These are phyloP conservation scores for Nelumbo lutea DNA, from an alignment of 164 flowering plant genomes.

Conservation along the genomic window DNA sequence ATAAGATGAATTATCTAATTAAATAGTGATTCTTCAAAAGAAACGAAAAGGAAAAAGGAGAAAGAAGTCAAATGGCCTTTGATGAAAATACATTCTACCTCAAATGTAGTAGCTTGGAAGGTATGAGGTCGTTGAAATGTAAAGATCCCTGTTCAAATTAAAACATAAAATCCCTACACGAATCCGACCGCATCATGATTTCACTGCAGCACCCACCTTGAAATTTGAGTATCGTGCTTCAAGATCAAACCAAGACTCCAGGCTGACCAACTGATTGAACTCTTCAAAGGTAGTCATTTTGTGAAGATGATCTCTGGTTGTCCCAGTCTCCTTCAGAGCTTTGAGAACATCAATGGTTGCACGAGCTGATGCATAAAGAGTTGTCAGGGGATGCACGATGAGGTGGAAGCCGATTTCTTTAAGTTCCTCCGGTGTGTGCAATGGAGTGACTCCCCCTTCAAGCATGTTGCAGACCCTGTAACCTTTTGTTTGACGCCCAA, in stretches of 20 bases:
- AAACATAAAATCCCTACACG: too few relatives aligned
- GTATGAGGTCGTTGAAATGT: too few relatives aligned
- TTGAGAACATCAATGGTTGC: constrained; percentile 20
- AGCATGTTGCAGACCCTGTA: constrained; percentile 26
- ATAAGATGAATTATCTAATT: too few relatives aligned
- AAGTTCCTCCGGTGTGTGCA: constrained; percentile 31
- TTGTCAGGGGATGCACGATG: constrained; percentile 19
- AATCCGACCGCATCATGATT: not conserved
- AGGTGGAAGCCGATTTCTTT: constrained; percentile 27
- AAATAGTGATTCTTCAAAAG: too few relatives aligned
- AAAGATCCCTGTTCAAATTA: too few relatives aligned
- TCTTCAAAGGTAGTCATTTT: constrained; percentile 26
- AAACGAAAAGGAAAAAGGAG: too few relatives aligned
- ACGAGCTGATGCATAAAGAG: constrained; percentile 25
- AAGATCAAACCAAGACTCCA: constrained; percentile 25
- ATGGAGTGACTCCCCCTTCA: constrained; percentile 32
- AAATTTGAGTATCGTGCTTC: constrained; percentile 16
- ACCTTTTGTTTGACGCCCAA: constrained; percentile 8
- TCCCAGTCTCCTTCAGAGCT: constrained; percentile 22
- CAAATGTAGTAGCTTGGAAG: too few relatives aligned
- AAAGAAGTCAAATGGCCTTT: too few relatives aligned
- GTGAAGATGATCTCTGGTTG: constrained; percentile 19
- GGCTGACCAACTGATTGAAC: constrained; percentile 20
- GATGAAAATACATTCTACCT: too few relatives aligned
- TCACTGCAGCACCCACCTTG: constrained; percentile 3